phyloP scores from a whole-genome alignment of 2,329 filamentous ascomycete species.

The Fusarium succisae region DNA sequence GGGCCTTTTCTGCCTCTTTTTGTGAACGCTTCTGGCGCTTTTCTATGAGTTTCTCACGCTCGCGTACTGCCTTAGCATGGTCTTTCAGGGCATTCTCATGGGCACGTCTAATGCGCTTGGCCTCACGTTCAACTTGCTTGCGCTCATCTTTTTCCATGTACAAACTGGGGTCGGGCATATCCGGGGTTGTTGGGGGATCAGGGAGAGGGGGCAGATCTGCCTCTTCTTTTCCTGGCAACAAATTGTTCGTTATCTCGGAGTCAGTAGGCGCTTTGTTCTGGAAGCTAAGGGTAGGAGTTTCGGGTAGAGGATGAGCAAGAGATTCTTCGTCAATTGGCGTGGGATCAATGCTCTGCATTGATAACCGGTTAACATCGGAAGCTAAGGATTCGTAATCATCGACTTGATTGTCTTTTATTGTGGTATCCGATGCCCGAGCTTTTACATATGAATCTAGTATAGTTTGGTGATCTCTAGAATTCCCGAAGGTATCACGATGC shows the following conservation, averaged over 20 bases:
- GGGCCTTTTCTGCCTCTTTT: conserved; percentile 49
- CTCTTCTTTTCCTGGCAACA: conserved; percentile 10
- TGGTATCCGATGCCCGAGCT: not conserved
- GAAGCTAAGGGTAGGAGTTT: not conserved
- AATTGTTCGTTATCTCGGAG: not conserved
- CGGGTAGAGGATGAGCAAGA: not conserved
- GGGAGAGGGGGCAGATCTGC: conserved; percentile 49
- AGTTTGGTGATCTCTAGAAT: conserved; percentile 24
- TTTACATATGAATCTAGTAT: conserved; percentile 15
- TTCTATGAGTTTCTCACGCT: conserved; percentile 68
- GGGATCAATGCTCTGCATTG: conserved; percentile 52
- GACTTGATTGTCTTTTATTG: not conserved
- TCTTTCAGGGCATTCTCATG: conserved; percentile 75
- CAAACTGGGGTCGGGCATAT: conserved; percentile 62
- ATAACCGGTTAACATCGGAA: conserved; percentile 31
- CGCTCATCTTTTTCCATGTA: conserved; percentile 72
- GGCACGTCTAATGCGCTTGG: conserved; percentile 67
- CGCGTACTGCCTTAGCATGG: conserved; percentile 70
- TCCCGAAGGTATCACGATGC: conserved; percentile 27
- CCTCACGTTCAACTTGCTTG: conserved; percentile 75
- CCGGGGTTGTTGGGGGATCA: conserved; percentile 58
- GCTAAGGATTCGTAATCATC: not conserved
- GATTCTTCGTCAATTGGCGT: conserved; percentile 47
- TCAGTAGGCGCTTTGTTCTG: not conserved
- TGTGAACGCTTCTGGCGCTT: conserved; percentile 59